Conservation (phyloP, 2,329 filamentous ascomycete genomes). For the Didymella arachidicola region DNA sequence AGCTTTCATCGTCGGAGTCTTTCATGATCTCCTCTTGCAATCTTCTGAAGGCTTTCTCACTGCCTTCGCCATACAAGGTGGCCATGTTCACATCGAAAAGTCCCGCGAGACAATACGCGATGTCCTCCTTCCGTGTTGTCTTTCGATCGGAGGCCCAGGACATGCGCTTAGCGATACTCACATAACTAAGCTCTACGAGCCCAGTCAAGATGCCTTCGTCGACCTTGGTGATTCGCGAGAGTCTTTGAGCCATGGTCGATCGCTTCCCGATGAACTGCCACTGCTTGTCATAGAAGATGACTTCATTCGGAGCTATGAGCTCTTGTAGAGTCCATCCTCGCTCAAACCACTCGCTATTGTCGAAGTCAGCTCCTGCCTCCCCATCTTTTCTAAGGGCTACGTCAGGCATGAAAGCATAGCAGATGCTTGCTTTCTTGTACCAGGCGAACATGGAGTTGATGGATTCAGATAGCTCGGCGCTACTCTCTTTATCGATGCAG, state of each 20-base stretch:
- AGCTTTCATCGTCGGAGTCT: not conserved
- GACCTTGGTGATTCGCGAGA: not conserved
- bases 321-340: conserved; percentile 1
- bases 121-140: not conserved
- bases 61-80: not conserved
- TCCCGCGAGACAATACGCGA: not conserved
- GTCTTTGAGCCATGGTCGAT: not conserved
- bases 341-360: not conserved
- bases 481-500: not conserved
- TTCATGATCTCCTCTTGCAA: not conserved
- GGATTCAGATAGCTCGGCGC: not conserved
- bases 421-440: not conserved
- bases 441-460: conserved; percentile 3
- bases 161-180: not conserved
- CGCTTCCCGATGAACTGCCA: not conserved
- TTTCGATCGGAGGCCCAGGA: not conserved
- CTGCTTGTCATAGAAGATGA: not conserved
- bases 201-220: not conserved
- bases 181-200: not conserved
- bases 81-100: conserved; percentile 1
- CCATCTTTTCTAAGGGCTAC: not conserved
- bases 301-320: not conserved
- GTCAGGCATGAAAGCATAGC: not conserved
- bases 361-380: not conserved
- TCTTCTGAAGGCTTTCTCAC: not conserved